Percentiles rank a stretch among this genome's conserved stretches.
Evolutionary conservation across 345 rosid genomes (phyloP).

Genomic region (Erodium maritimum): DNA sequence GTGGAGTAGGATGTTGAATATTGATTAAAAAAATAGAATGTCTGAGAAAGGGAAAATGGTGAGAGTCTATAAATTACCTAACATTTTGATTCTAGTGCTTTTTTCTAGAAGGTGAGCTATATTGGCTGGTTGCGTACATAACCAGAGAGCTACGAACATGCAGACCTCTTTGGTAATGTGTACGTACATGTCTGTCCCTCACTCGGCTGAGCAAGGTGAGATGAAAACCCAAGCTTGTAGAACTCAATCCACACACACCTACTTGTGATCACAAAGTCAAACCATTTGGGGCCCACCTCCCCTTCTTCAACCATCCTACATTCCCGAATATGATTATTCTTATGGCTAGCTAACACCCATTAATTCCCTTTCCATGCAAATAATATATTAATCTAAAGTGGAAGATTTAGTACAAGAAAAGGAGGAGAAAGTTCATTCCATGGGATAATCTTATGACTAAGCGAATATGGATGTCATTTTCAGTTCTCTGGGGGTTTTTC

Average conservation of each 20-base stretch:
- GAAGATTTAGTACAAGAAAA: neutral
- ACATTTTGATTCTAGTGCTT: neutral
- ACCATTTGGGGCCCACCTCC: neutral
- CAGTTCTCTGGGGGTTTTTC: neutral
- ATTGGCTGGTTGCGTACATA: neutral
- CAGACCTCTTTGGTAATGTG: too few species aligned
- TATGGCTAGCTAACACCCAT: neutral
- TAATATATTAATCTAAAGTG: neutral
- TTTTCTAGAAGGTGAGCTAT: neutral
- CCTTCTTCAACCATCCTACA: neutral
- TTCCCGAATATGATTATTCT: neutral
- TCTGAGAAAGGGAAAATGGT: neutral
- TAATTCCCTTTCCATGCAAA: neutral
- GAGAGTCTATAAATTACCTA: neutral
- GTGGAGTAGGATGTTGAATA: neutral
- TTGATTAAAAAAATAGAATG: neutral
- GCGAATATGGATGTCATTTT: neutral
- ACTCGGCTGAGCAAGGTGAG: too few species aligned
- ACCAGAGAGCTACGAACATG: neutral
- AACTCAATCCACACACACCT: neutral
- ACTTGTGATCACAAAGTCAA: neutral
- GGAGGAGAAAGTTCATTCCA: neutral
- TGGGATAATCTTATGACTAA: too few species aligned
- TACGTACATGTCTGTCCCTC: too few species aligned
- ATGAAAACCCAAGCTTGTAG: neutral